Evolutionary conservation across 352 stramenopile genomes (phyloP).

Genomic region (Hyaloperonospora arabidopsidis): DNA sequence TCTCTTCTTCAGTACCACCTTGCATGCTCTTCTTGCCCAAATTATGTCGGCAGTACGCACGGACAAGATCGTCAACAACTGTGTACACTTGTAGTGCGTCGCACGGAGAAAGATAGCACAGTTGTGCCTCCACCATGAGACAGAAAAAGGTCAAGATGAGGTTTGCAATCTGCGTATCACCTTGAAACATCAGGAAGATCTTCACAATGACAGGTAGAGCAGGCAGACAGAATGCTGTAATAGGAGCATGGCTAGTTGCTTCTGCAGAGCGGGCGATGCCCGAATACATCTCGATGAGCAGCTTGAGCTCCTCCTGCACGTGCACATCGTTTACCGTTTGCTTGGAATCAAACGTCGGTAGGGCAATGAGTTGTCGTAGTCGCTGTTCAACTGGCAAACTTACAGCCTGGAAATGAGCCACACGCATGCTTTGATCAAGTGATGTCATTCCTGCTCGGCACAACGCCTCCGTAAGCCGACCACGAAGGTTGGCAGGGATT

Average conservation of each 20-base stretch:
- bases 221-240: slow-evolving; percentile 59
- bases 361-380: slow-evolving; percentile 46
- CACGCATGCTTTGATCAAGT: slow-evolving; percentile 34
- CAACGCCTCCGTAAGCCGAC: slow-evolving; percentile 58
- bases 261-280: slow-evolving; percentile 67
- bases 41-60: slow-evolving; percentile 58
- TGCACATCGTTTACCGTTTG: slow-evolving; percentile 53
- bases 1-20: slow-evolving; percentile 67
- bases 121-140: slow-evolving; percentile 67
- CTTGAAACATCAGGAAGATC: slow-evolving; percentile 70
- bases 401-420: slow-evolving; percentile 50
- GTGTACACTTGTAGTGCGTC: slow-evolving; percentile 70
- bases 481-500: slow-evolving; percentile 49
- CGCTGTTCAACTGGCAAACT: slow-evolving; percentile 39
- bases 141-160: slow-evolving; percentile 75
- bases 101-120: slow-evolving; percentile 61
- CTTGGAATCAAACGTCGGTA: slow-evolving; percentile 54
- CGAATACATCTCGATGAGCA: slow-evolving; percentile 72
- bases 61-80: slow-evolving; percentile 63
- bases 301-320: slow-evolving; percentile 65
- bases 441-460: slow-evolving; percentile 66
- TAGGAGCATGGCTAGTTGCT: slow-evolving; percentile 45
- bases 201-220: slow-evolving; percentile 66
- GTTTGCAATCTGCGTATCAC: slow-evolving; percentile 62
- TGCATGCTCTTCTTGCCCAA: slow-evolving; percentile 59